phyloP scores from a whole-genome alignment of 495 filamentous ascomycete genomes.

The Talaromyces proteolyticus region DNA sequence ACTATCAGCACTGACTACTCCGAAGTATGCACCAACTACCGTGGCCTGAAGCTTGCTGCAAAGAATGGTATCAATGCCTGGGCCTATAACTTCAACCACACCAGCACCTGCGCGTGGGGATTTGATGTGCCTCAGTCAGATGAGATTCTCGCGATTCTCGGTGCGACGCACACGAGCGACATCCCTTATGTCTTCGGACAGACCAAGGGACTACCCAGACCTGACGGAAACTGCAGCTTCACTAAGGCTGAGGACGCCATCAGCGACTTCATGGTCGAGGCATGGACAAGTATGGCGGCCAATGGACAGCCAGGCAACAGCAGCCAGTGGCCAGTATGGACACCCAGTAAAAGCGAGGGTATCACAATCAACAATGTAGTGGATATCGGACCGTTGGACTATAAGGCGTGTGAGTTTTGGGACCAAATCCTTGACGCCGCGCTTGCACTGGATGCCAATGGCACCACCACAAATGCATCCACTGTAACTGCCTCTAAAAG shows the following conservation, averaged over 20 bases:
- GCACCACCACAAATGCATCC: neutral
- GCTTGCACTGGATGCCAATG: neutral
- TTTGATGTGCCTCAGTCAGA: constrained; percentile 3
- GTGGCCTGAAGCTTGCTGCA: neutral
- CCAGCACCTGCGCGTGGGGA: constrained; percentile 23
- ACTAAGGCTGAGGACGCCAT: constrained; percentile 19
- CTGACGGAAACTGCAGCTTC: constrained; percentile 20
- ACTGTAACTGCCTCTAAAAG: neutral
- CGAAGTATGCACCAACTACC: neutral
- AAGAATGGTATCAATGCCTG: constrained; percentile 6
- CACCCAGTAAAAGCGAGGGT: neutral
- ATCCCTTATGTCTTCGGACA: constrained; percentile 34
- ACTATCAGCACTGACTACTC: constrained; percentile 18
- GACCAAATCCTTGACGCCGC: neutral
- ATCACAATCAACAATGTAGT: neutral
- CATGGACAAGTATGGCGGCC: constrained; percentile 33
- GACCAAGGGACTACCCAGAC: neutral
- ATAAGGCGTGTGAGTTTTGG: neutral
- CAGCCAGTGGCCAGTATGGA: neutral
- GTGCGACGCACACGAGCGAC: constrained; percentile 28
- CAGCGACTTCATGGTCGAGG: constrained; percentile 21
- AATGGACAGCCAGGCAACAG: constrained; percentile 5
- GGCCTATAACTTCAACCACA: constrained; percentile 26
- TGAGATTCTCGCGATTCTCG: constrained; percentile 10
- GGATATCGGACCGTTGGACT: neutral